phyloP scores from a whole-genome alignment of 2,329 filamentous ascomycete species.

The Penicillium palitans region DNA sequence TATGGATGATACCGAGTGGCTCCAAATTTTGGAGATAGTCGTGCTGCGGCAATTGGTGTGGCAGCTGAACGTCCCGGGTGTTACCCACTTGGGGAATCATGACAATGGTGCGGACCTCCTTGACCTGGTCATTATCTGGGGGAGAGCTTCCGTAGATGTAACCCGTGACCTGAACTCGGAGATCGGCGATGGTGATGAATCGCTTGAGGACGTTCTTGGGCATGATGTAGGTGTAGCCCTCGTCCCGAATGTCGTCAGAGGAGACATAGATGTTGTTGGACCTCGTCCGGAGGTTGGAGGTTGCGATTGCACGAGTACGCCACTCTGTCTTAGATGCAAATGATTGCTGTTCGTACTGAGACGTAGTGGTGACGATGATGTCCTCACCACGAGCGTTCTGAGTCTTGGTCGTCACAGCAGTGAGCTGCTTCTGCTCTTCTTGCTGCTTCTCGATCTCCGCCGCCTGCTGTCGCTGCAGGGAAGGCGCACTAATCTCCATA shows the following conservation, averaged over 20 bases:
- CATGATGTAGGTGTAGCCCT: slow-evolving; percentile 96
- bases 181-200: slow-evolving; percentile 95
- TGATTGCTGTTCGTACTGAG: slow-evolving; percentile 94
- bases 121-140: slow-evolving; percentile 92
- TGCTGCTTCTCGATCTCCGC: slow-evolving; percentile 99
- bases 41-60: slow-evolving; percentile 86
- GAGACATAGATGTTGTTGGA: slow-evolving; percentile 99
- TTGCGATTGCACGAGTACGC: slow-evolving; percentile 94
- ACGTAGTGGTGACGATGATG: slow-evolving; percentile 97
- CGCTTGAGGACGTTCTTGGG: slow-evolving; percentile 98
- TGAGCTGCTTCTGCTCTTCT: slow-evolving; percentile 93
- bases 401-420: slow-evolving; percentile 96
- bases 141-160: slow-evolving; percentile 93
- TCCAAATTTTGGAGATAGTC: slow-evolving; percentile 85
- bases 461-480: slow-evolving; percentile 96
- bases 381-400: slow-evolving; percentile 97
- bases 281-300: slow-evolving; percentile 87
- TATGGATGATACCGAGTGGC: slow-evolving; percentile 92
- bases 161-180: slow-evolving; percentile 92
- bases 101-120: slow-evolving; percentile 94
- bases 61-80: slow-evolving; percentile 85
- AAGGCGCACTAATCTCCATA: slow-evolving; percentile 99
- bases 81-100: slow-evolving; percentile 97
- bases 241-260: slow-evolving; percentile 86
- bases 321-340: slow-evolving; percentile 99